Evolutionary conservation across 306 rosid genomes (phyloP).

Genomic region (Sechiopsis laciniata): DNA sequence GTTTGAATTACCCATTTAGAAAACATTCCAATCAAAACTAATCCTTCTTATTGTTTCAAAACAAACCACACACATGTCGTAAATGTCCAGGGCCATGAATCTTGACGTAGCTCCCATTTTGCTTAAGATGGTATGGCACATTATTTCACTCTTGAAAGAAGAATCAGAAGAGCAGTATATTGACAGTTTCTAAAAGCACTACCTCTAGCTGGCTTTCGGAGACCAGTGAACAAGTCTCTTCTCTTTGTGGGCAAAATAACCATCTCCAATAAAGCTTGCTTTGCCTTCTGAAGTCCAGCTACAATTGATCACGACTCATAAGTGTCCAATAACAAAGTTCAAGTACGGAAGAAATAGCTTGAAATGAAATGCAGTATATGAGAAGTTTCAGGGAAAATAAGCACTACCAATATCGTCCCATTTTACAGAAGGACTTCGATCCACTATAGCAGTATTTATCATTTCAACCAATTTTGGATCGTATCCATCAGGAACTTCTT

Average conservation of each 20-base stretch:
- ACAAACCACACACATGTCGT: slow-evolving; percentile 3
- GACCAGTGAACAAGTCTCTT: slow-evolving; percentile 93
- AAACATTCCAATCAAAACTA: background rate
- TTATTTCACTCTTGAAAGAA: slow-evolving; percentile 9
- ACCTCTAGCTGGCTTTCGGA: slow-evolving; percentile 94
- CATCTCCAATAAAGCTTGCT: slow-evolving; percentile 95
- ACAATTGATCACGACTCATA: slow-evolving; percentile 35
- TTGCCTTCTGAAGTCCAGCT: slow-evolving; percentile 98
- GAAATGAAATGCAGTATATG: background rate
- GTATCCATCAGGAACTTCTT: slow-evolving; percentile 41
- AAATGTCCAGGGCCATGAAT: slow-evolving; percentile 3
- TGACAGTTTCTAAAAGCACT: slow-evolving; percentile 24
- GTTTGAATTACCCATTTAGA: background rate
- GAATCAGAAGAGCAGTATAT: background rate
- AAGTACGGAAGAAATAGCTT: background rate
- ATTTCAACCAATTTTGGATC: slow-evolving; percentile 79
- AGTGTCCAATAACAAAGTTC: slow-evolving; percentile 18
- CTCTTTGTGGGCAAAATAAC: slow-evolving; percentile 94
- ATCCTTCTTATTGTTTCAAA: background rate
- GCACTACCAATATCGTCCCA: slow-evolving; percentile 96
- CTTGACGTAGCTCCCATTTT: background rate
- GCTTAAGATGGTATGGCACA: slow-evolving; percentile 5
- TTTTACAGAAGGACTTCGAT: slow-evolving; percentile 84
- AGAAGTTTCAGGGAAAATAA: slow-evolving; percentile 7
- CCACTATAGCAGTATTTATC: slow-evolving; percentile 88